Conservation (phyloP, 208 protist species). For the Leishmania aethiopica region DNA sequence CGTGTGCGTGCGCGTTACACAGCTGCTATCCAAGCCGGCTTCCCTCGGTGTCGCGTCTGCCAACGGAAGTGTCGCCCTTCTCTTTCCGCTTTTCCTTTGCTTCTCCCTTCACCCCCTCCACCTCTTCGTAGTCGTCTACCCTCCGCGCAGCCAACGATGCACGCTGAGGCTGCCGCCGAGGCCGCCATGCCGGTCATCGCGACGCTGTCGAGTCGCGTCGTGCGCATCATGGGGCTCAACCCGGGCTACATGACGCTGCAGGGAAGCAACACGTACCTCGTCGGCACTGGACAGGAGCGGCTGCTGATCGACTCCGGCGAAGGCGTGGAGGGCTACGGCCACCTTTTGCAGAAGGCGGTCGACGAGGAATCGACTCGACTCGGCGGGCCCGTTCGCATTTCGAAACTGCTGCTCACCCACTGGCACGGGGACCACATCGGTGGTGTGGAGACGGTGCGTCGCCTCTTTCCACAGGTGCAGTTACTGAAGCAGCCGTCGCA, state of each 20-base stretch:
- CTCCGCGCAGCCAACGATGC: neutral
- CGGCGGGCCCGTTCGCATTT: conserved; percentile 40
- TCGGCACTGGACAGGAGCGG: conserved; percentile 51
- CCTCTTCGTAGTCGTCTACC: neutral
- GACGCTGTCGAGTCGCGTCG: conserved; percentile 42
- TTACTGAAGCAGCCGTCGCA: conserved; percentile 54
- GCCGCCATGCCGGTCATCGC: conserved; percentile 36
- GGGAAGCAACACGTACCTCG: conserved; percentile 78
- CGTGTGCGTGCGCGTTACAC: neutral
- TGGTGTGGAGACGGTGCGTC: conserved; percentile 44
- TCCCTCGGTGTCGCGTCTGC: neutral
- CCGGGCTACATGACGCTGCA: conserved; percentile 67
- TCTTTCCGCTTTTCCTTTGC: neutral
- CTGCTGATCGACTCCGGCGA: conserved; percentile 72
- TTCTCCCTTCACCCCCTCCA: neutral
- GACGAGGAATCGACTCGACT: conserved; percentile 24
- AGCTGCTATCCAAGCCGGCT: neutral
- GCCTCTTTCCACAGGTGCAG: conserved; percentile 40
- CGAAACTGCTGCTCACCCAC: conserved; percentile 69
- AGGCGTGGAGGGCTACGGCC: conserved; percentile 42
- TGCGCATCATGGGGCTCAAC: conserved; percentile 74
- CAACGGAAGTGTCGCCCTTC: neutral
- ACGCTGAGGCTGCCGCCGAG: conserved; percentile 4
- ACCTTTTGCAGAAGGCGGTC: conserved; percentile 36
- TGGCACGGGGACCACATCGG: conserved; percentile 77